Conservation (phyloP, 495 filamentous ascomycete species). For the Penicillium maclennaniae region DNA sequence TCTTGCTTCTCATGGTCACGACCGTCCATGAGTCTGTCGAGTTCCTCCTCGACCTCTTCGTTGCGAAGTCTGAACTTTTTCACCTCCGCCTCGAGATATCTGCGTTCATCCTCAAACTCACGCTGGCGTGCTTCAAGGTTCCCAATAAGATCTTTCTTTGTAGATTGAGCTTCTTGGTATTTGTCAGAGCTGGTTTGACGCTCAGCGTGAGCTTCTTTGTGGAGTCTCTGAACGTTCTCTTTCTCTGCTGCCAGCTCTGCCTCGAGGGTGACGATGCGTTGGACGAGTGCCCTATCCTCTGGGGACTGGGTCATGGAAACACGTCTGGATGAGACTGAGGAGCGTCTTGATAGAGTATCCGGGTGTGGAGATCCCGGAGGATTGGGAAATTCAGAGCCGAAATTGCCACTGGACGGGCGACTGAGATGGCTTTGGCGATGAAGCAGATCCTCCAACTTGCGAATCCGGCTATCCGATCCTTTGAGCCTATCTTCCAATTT, state of each 20-base stretch:
- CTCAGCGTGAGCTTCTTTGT: conserved; percentile 62
- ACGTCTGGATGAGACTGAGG: conserved; percentile 62
- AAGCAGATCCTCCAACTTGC: conserved; percentile 88
- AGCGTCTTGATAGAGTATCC: conserved; percentile 55
- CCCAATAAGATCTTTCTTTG: conserved; percentile 88
- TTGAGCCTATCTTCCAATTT: conserved; percentile 77
- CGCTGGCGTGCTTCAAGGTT: conserved; percentile 90
- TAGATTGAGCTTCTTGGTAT: conserved; percentile 80
- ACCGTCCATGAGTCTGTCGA: conserved; percentile 78
- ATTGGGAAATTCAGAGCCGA: conserved; percentile 48
- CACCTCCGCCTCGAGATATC: conserved; percentile 73
- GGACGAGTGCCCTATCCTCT: conserved; percentile 62
- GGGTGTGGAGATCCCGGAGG: conserved; percentile 51
- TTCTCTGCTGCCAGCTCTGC: conserved; percentile 68
- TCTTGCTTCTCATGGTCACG: conserved; percentile 72
- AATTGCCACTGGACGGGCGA: conserved; percentile 67
- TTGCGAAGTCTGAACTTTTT: conserved; percentile 66
- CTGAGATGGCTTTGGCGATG: conserved; percentile 77
- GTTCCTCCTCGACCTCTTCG: conserved; percentile 86
- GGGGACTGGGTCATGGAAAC: conserved; percentile 62
- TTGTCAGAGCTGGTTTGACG: conserved; percentile 62
- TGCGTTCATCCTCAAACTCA: conserved; percentile 82
- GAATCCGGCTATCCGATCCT: conserved; percentile 84
- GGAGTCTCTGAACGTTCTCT: conserved; percentile 51
- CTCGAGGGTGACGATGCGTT: conserved; percentile 75